Conservation (phyloP, 257 asterid genomes). For the Asclepias syriaca region DNA sequence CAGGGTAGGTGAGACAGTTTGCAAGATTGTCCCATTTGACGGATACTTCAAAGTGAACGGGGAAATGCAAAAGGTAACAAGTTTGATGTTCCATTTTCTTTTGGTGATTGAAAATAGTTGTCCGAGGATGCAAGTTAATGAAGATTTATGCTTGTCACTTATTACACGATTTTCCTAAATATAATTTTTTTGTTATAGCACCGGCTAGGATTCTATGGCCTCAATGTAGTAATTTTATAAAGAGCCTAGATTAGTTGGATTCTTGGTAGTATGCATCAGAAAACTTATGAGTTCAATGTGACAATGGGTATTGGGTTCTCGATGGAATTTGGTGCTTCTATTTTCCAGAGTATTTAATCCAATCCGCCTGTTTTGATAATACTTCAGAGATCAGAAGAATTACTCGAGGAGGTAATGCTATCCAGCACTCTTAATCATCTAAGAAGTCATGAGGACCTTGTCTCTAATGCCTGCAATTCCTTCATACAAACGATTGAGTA, state of each 20-base stretch:
- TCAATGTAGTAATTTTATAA: neutral
- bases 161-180: neutral
- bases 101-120: constrained; percentile 4
- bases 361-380: constrained; percentile 24
- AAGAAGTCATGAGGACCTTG: constrained; percentile 41
- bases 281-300: neutral
- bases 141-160: constrained; percentile 1
- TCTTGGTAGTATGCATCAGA: neutral
- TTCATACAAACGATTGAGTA: constrained; percentile 80
- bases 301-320: neutral
- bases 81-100: neutral
- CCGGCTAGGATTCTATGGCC: neutral
- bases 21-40: constrained; percentile 92
- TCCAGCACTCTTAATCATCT: constrained; percentile 81
- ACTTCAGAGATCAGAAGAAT: constrained; percentile 82
- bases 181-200: neutral
- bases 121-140: constrained; percentile 9
- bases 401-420: constrained; percentile 88
- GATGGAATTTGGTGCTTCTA: neutral
- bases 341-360: too few relatives aligned
- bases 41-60: constrained; percentile 81
- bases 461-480: constrained; percentile 62
- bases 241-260: neutral
- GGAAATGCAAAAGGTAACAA: constrained; percentile 77
- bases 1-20: constrained; percentile 72